A percentile compares a stretch with the other conserved stretches of the same genome.
phyloP scores from a whole-genome alignment of 768 basidiomycete genomes.

The Mycena pura region DNA sequence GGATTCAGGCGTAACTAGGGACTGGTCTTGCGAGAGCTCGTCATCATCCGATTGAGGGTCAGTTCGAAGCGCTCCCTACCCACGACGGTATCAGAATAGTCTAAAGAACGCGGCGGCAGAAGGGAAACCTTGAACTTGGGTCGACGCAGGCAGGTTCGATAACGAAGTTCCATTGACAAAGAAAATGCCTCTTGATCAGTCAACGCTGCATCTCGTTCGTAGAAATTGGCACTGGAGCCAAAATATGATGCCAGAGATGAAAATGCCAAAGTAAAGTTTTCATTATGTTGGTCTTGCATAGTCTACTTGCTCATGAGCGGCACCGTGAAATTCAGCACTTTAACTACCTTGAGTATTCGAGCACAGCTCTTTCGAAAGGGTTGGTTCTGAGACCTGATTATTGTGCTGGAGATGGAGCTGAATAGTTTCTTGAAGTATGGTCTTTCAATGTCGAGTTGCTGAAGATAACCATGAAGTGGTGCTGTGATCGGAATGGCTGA shows the following conservation, averaged over 20 bases:
- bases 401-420: conserved; percentile 56
- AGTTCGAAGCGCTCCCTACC: conserved; percentile 13
- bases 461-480: conserved; percentile 3
- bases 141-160: conserved; percentile 47
- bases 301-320: conserved; percentile 28
- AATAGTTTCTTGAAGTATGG: conserved; percentile 55
- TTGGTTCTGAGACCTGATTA: conserved; percentile 56
- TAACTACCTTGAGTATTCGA: conserved; percentile 55
- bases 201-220: conserved; percentile 27
- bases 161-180: conserved; percentile 52
- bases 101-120: conserved; percentile 6
- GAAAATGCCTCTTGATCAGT: conserved; percentile 46
- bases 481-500: conserved; percentile 2
- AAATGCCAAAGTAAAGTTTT: conserved; percentile 31
- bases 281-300: conserved; percentile 36
- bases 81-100: conserved; percentile 14
- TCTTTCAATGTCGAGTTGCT: conserved; percentile 68
- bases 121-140: conserved; percentile 55
- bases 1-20: conserved; percentile 20
- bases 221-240: conserved; percentile 3
- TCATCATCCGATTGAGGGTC: conserved; percentile 26
- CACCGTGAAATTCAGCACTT: background rate
- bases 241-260: conserved; percentile 37
- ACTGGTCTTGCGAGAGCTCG: conserved; percentile 29
- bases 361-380: conserved; percentile 53